Conservation (phyloP, 495 filamentous ascomycete genomes). For the Cladorrhinum samala region DNA sequence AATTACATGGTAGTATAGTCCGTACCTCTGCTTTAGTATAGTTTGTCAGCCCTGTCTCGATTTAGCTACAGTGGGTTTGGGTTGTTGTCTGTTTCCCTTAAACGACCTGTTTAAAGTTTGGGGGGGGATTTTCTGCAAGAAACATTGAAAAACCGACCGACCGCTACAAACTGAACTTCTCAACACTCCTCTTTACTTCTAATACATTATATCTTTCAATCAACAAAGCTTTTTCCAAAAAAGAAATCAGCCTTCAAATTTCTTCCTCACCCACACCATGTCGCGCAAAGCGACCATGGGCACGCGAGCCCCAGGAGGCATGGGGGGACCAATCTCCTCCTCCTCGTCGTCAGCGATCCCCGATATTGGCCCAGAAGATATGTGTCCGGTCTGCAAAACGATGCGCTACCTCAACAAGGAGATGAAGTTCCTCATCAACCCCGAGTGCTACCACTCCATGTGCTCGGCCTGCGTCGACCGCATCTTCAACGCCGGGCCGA, state of each 20-base stretch:
- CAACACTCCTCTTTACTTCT: no score
- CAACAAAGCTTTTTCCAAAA: no score
- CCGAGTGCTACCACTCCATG: conserved; percentile 99
- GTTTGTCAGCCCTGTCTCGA: not conserved
- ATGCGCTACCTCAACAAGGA: conserved; percentile 88
- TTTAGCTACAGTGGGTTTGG: not conserved
- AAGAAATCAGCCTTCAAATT: no score
- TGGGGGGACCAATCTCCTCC: conserved; percentile 7
- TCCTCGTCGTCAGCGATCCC: conserved; percentile 9
- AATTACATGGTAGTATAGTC: no score
- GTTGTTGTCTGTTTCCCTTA: not conserved
- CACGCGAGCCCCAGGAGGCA: conserved; percentile 1
- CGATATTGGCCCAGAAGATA: conserved; percentile 50
- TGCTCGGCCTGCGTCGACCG: conserved; percentile 91
- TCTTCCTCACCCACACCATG: conserved; percentile 22
- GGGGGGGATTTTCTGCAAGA: no score
- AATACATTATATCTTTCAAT: no score
- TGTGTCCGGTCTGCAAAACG: conserved; percentile 95
- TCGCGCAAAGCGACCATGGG: conserved; percentile 21
- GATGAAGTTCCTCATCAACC: conserved; percentile 92
- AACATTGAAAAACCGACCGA: not conserved
- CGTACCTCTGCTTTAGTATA: not conserved
- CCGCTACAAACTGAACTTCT: not conserved
- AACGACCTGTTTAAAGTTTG: no score
- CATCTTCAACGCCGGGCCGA: conserved; percentile 84